Conservation (phyloP, 2,329 filamentous ascomycete species). For the Epichloe typhina region DNA sequence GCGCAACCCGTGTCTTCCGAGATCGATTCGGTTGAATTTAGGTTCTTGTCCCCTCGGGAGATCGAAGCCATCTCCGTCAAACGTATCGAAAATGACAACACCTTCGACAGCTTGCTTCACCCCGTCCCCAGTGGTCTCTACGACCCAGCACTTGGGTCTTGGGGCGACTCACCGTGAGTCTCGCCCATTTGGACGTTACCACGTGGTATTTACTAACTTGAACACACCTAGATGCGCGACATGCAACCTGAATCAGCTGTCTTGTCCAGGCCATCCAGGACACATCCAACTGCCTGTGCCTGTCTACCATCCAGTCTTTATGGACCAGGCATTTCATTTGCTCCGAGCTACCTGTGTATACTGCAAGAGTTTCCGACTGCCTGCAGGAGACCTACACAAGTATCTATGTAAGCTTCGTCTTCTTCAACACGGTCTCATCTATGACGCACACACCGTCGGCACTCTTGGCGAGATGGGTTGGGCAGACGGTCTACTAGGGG, state of each 20-base stretch:
- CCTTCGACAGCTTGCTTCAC: conserved; percentile 86
- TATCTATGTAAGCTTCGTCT: conserved; percentile 77
- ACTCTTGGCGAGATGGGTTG: conserved; percentile 30
- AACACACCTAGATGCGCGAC: conserved; percentile 60
- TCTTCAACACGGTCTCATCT: conserved; percentile 69
- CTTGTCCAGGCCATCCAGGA: conserved; percentile 84
- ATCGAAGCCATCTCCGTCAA: conserved; percentile 85
- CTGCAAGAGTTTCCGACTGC: conserved; percentile 74
- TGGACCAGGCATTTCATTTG: conserved; percentile 79
- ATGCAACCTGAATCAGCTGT: conserved; percentile 69
- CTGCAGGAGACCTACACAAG: conserved; percentile 61
- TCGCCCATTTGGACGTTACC: background rate
- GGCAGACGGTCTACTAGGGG: conserved; percentile 21
- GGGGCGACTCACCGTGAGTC: conserved; percentile 65
- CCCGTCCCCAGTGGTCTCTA: conserved; percentile 86
- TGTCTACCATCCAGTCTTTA: conserved; percentile 92
- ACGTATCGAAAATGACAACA: conserved; percentile 81
- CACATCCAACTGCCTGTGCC: conserved; percentile 90
- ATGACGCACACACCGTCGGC: conserved; percentile 50
- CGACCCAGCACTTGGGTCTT: conserved; percentile 81
- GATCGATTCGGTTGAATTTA: conserved; percentile 81
- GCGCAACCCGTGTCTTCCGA: conserved; percentile 72
- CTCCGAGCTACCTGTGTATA: conserved; percentile 82
- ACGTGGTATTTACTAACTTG: conserved; percentile 3
- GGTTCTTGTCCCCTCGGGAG: conserved; percentile 68